Evolutionary conservation across 2,329 filamentous ascomycete species (phyloP).

Genomic region (Aspergillus sp.): DNA sequence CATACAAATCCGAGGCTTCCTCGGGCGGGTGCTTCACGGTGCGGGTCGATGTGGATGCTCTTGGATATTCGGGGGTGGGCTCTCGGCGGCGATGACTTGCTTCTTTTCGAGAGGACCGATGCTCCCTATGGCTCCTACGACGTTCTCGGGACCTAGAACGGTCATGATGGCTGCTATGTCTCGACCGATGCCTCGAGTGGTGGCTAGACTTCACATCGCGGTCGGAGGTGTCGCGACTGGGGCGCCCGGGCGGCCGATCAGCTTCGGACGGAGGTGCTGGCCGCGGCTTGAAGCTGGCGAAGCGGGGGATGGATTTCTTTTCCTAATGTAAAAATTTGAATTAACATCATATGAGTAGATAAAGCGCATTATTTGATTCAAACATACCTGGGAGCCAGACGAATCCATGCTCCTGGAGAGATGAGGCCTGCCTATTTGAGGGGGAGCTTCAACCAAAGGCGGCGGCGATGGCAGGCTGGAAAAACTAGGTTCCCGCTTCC

Average conservation of each 20-base stretch:
- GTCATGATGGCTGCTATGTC: slow-evolving; percentile 27
- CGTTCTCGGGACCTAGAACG: slow-evolving; percentile 28
- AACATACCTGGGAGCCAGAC: slow-evolving; percentile 37
- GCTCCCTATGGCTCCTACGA: slow-evolving; percentile 18
- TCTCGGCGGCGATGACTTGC: slow-evolving; percentile 14
- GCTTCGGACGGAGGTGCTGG: slow-evolving; percentile 24
- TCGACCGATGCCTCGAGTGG: slow-evolving; percentile 21
- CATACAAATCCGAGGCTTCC: slow-evolving; percentile 48
- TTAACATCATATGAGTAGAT: not conserved
- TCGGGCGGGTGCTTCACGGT: slow-evolving; percentile 18
- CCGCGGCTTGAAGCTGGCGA: slow-evolving; percentile 71
- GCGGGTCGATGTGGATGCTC: slow-evolving; percentile 9
- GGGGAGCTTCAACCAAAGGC: slow-evolving; percentile 10
- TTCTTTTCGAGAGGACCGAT: slow-evolving; percentile 16
- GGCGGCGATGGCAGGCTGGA: slow-evolving; percentile 25
- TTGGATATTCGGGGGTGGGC: slow-evolving; percentile 1
- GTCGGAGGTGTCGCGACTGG: slow-evolving; percentile 22
- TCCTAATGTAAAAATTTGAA: slow-evolving; percentile 26
- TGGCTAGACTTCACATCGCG: slow-evolving; percentile 27
- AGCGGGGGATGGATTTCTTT: slow-evolving; percentile 63
- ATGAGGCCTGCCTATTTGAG: slow-evolving; percentile 13
- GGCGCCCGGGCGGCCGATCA: slow-evolving; percentile 24
- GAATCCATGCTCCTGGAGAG: slow-evolving; percentile 39
- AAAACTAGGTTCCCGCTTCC: slow-evolving; percentile 28
- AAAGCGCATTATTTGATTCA: not conserved